Base-by-base conservation (phyloP, 2,329 filamentous ascomycete species). In the Cordyceps cateniannulata region DNA sequence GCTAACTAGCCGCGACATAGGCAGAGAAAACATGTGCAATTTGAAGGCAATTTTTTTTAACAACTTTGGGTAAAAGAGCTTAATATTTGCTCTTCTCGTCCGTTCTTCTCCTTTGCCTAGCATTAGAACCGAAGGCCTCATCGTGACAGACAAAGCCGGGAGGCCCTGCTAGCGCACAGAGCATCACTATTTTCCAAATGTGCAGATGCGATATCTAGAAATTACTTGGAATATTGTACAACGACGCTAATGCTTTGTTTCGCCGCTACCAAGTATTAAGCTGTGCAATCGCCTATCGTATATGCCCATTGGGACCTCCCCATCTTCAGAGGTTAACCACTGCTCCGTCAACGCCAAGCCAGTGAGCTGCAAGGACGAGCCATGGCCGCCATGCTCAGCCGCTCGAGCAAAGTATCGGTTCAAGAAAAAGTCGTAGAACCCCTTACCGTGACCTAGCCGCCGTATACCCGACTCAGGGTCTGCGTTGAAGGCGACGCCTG, bases 401-500 rank as follows among this genome's bases (percentile, higher is more conserved):
- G 68, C 63, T 73, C 73, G 81, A 72, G 81, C 71, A 57, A 76
- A 72, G 68, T 93, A 96, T 66, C 88, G 85, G 69, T 88, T 85
- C 70, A 99, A 77, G 74, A 96, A 99, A 73, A 87, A 89, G 77
- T 99, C 95, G 79, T 99, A 99, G 77, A 96, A 99, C 35, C 95
- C 95, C 74, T 91, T 96, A 61, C 95, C 95, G 74, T 99, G 95
- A 45, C 95, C 95, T 22, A 98, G 81, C 67, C 95, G 84, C 66
- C 88, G 84, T 63, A 95, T 82, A 14, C 77, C 77, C 3, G 79
- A 79, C 25, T 74, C 74, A 12, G 75, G 69, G 62, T 85, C 80
- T 55, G 79, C 66, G 72, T 97, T 93, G 74, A 99, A 99, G 3
- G 91, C 93, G 69, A 99, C 90, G 14, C 93, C 95, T 1, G 95